These are phyloP conservation scores for Fusarium cicatricum DNA, from an alignment of 2,329 filamentous ascomycete genomes.

Conservation along the genomic window DNA sequence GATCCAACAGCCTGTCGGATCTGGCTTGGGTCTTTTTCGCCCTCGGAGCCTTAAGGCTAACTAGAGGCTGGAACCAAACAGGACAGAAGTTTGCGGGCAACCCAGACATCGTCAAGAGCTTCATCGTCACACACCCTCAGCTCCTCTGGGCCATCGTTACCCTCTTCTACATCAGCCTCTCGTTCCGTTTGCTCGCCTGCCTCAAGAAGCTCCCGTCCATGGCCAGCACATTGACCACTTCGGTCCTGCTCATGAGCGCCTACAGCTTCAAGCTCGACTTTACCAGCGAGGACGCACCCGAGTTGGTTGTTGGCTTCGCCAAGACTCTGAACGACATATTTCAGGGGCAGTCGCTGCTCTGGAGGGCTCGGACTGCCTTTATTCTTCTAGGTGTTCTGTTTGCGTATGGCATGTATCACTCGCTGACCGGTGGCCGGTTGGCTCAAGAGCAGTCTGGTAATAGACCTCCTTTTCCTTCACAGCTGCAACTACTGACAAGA, in stretches of 20 bases:
- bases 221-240: conserved; percentile 51
- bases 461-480: background rate
- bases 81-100: conserved; percentile 96
- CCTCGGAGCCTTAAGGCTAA: conserved; percentile 69
- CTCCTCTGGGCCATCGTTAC: conserved; percentile 80
- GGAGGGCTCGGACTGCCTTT: conserved; percentile 60
- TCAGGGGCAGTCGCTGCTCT: conserved; percentile 55
- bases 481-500: conserved; percentile 14
- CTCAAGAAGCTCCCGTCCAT: conserved; percentile 54
- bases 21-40: conserved; percentile 53
- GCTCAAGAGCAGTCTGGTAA: conserved; percentile 44
- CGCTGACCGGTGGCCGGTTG: conserved; percentile 43
- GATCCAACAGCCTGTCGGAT: conserved; percentile 40
- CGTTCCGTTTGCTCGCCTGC: conserved; percentile 53
- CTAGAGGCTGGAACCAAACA: conserved; percentile 92
- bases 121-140: conserved; percentile 69
- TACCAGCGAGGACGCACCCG: conserved; percentile 86
- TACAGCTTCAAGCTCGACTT: conserved; percentile 91
- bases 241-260: conserved; percentile 60
- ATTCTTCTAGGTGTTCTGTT: conserved; percentile 53
- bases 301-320: conserved; percentile 68
- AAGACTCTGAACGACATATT: conserved; percentile 51
- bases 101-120: conserved; percentile 81
- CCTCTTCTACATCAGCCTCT: conserved; percentile 71
- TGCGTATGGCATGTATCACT: conserved; percentile 51